phyloP scores from a whole-genome alignment of 2,329 filamentous ascomycete genomes.

The Pseudogymnoascus sp. region DNA sequence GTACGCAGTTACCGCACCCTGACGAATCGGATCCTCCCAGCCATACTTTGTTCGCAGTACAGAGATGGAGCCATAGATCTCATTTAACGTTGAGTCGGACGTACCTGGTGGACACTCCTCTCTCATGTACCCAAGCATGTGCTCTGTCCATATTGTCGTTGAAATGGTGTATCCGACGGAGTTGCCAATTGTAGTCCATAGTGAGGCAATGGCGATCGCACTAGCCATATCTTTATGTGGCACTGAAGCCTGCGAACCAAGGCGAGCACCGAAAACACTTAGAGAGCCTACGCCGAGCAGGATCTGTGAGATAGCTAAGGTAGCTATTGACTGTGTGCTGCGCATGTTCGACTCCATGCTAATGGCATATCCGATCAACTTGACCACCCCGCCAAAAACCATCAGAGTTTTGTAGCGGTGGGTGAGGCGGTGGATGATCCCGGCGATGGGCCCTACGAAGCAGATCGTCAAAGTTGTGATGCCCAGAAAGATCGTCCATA shows the following conservation, averaged over 20 bases:
- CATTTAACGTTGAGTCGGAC: constrained; percentile 20
- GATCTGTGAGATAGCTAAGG: constrained; percentile 32
- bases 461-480: constrained; percentile 35
- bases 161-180: constrained; percentile 34
- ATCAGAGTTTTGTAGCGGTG: constrained; percentile 38
- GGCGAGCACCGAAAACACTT: constrained; percentile 35
- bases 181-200: constrained; percentile 35
- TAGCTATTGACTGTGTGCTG: constrained; percentile 31
- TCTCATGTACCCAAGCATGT: constrained; percentile 32
- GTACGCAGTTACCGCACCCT: constrained; percentile 34
- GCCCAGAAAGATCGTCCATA: constrained; percentile 36
- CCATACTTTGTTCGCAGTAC: constrained; percentile 29
- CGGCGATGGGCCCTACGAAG: constrained; percentile 29
- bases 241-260: constrained; percentile 36
- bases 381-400: constrained; percentile 32
- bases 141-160: constrained; percentile 34
- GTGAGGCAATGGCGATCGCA: constrained; percentile 32
- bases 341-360: constrained; percentile 25
- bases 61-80: constrained; percentile 32
- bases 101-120: constrained; percentile 26
- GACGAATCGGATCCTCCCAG: constrained; percentile 30
- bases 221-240: constrained; percentile 37
- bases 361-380: constrained; percentile 33
- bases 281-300: constrained; percentile 33
- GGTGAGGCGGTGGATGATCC: constrained; percentile 25